Base-by-base conservation (phyloP, 2,329 filamentous ascomycete genomes). In the Fusarium sulawesiense region DNA sequence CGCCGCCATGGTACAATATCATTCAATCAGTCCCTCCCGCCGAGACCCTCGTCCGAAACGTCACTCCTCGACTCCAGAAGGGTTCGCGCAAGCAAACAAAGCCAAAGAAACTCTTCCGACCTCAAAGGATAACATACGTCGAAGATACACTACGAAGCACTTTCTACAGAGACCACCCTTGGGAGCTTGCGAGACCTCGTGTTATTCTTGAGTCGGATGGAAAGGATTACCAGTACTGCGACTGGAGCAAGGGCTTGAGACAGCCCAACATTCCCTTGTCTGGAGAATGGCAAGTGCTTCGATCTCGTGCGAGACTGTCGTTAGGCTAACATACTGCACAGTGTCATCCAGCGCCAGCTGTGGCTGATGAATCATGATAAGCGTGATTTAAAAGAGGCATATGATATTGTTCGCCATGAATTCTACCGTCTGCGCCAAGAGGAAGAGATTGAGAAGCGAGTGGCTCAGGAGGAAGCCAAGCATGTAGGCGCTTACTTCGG, bases 141-240 rank as follows among this genome's bases (percentile, higher is more conserved):
- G 96, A 99, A 80, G 96, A 99, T 81, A 81, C 83, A 64, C 85
- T 99, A 76, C 91, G 96, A 69, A 85, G 82, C 72, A 88, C 90
- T 29, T 99, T 98, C 83, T 99, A 93, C 84, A 89, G 87, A 76
- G 95, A 99, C 80, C 96, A 99, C 79, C 96, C 96, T 7, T 99
- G 96, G 96, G 96, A 99, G 82, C 83, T 99, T 77, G 96, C 96
- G 20, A 87, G 95, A 68, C 96, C 96, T 57, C 87, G 93, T 73
- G 86, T 97, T 62, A 84, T 99, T 48, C 83, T 98, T 12, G 96
- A 99, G 82, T 85, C 90, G 73, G 92, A 95, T 76, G 96, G 96
- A 56, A 92, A 91, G 77, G 95, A 99, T 77, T 85, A 88, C 54
- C 88, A 91, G 78, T 84, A 82, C 57, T 90, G 89, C 75, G 89